A percentile compares a stretch with the other conserved stretches of the same genome.
phyloP scores from a whole-genome alignment of 2,329 filamentous ascomycete genomes.

The Zarea fungicola region DNA sequence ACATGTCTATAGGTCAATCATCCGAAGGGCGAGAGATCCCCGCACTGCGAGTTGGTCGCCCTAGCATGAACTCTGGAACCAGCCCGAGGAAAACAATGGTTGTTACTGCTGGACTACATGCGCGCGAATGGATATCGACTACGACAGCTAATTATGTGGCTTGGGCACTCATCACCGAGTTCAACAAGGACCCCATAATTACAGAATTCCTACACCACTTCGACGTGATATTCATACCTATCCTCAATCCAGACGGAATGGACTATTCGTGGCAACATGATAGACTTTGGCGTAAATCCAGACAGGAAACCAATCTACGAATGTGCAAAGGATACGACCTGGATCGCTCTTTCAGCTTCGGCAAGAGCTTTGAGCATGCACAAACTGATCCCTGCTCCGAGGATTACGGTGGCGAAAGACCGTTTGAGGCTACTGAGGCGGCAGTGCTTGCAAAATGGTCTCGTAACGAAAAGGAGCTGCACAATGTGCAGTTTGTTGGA shows the following conservation, averaged over 20 bases:
- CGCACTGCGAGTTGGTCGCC: conserved; percentile 69
- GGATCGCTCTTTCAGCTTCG: conserved; percentile 78
- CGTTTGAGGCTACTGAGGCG: conserved; percentile 81
- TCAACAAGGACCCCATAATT: conserved; percentile 65
- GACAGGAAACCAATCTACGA: conserved; percentile 73
- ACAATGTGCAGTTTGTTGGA: conserved; percentile 72
- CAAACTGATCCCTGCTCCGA: conserved; percentile 82
- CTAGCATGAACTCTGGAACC: conserved; percentile 35
- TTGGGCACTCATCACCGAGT: conserved; percentile 79
- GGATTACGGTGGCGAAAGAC: conserved; percentile 74
- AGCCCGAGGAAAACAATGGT: conserved; percentile 68
- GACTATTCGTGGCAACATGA: conserved; percentile 90
- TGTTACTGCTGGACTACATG: conserved; percentile 82
- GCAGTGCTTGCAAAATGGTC: conserved; percentile 75
- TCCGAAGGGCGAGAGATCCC: conserved; percentile 84
- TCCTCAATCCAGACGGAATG: conserved; percentile 89
- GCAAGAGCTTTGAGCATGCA: conserved; percentile 67
- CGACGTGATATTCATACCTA: conserved; percentile 83
- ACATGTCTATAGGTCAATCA: conserved; percentile 74
- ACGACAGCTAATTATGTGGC: conserved; percentile 88
- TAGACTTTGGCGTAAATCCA: conserved; percentile 90
- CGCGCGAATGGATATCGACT: conserved; percentile 92
- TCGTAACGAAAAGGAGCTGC: conserved; percentile 64
- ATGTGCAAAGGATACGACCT: conserved; percentile 88
- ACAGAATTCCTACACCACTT: conserved; percentile 77